phyloP scores from a whole-genome alignment of 106 monocot species.

The Gastrodia elata region DNA sequence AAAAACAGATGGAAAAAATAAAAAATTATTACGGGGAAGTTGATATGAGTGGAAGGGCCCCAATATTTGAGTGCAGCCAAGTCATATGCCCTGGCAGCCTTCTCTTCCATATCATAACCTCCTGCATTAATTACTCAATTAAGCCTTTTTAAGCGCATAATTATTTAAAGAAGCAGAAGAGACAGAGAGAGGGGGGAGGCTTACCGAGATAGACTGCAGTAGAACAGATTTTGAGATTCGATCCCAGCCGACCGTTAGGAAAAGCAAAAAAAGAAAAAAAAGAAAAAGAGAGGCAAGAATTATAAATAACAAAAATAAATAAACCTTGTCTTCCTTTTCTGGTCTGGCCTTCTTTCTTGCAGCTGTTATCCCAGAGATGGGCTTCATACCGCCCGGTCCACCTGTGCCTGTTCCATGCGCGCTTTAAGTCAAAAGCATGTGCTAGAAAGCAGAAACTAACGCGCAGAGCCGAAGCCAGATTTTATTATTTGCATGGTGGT shows the following conservation, averaged over 20 bases:
- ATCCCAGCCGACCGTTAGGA: neutral
- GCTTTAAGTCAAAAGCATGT: no score
- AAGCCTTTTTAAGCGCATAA: neutral
- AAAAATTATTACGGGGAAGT: constrained; percentile 61
- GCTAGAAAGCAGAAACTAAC: no score
- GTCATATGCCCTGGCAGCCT: constrained; percentile 96
- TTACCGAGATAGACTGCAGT: constrained; percentile 91
- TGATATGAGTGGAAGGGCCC: constrained; percentile 95
- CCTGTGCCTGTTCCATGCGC: constrained; percentile 42
- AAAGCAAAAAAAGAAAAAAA: neutral
- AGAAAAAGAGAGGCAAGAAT: neutral
- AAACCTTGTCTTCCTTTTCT: constrained; percentile 91
- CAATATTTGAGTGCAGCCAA: constrained; percentile 97
- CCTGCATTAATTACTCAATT: constrained; percentile 22
- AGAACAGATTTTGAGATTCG: neutral
- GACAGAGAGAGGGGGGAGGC: neutral
- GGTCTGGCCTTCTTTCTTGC: constrained; percentile 84
- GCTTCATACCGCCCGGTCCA: constrained; percentile 92
- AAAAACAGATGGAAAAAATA: neutral
- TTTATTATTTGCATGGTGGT: no score
- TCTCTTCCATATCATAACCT: constrained; percentile 97
- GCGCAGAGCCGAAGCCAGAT: no score
- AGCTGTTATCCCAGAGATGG: constrained; percentile 84
- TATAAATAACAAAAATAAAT: neutral
- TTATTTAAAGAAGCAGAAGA: neutral